These are phyloP conservation scores for Plasmodium cynomolgi DNA, from an alignment of 169 alveolate species.

Conservation along the genomic window DNA sequence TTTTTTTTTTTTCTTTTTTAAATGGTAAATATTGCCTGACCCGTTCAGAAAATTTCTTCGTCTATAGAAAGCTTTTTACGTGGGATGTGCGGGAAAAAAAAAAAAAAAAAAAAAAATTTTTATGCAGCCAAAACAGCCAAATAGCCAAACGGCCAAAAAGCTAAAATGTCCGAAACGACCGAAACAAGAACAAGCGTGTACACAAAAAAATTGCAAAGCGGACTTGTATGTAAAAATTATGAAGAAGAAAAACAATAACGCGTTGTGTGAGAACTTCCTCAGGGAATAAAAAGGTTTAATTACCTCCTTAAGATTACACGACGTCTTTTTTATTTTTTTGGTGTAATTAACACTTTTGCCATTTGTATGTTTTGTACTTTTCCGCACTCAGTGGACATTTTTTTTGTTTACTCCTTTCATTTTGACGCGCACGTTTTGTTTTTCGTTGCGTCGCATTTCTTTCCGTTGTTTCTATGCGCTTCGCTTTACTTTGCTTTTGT, in stretches of 20 bases:
- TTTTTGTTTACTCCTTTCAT: neutral
- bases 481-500: constrained; percentile 9
- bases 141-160: neutral
- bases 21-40: neutral
- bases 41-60: constrained; percentile 3
- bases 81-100: neutral
- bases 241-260: neutral
- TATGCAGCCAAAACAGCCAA: neutral
- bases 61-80: neutral
- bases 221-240: neutral
- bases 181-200: neutral
- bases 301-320: neutral
- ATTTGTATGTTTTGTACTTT: neutral
- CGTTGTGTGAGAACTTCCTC: neutral
- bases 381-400: neutral
- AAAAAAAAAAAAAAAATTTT: neutral
- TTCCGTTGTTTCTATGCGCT: neutral
- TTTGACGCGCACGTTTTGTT: neutral
- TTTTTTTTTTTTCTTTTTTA: neutral
- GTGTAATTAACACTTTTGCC: neutral
- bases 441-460: neutral
- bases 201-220: neutral
- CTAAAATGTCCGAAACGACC: neutral
- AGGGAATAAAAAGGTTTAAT: neutral
- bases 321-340: neutral